Evolutionary conservation across 495 filamentous ascomycete genomes (phyloP).

Genomic region (Podospora anserina): DNA sequence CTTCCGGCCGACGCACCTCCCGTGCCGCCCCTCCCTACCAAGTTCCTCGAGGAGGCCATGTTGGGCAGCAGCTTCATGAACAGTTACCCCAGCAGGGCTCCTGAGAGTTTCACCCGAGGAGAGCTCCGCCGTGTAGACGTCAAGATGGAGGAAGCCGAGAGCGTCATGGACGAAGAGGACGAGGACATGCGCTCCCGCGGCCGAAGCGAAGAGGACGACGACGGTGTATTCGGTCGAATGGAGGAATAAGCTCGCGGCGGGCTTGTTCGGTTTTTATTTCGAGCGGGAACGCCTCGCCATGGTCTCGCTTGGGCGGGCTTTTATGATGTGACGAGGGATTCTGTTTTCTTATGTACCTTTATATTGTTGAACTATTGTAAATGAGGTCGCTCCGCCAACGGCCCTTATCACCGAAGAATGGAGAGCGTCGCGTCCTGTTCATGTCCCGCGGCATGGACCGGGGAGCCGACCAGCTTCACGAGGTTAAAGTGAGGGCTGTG

Average conservation of each 20-base stretch:
- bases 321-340: conserved; percentile 31
- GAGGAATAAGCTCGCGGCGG: conserved; percentile 61
- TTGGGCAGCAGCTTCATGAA: conserved; percentile 50
- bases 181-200: conserved; percentile 61
- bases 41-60: conserved; percentile 55
- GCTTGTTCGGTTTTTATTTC: background rate
- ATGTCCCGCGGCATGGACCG: background rate
- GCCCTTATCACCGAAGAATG: conserved; percentile 59
- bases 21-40: conserved; percentile 77
- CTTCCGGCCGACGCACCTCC: conserved; percentile 77
- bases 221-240: conserved; percentile 93
- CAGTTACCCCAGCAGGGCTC: conserved; percentile 50
- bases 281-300: background rate
- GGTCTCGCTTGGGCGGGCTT: conserved; percentile 5
- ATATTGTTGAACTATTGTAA: conserved; percentile 42
- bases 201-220: conserved; percentile 84
- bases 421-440: conserved; percentile 25
- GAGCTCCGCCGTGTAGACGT: conserved; percentile 50
- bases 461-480: conserved; percentile 42
- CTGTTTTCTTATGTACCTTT: conserved; percentile 46
- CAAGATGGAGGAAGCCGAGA: conserved; percentile 67
- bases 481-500: conserved; percentile 61
- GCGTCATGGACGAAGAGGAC: conserved; percentile 75
- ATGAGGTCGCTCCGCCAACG: conserved; percentile 55
- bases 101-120: conserved; percentile 50